A percentile compares a stretch with the other conserved stretches of the same genome.
These are phyloP conservation scores for Cercospora sesami DNA, from an alignment of 2,329 filamentous ascomycete species.

Conservation along the genomic window DNA sequence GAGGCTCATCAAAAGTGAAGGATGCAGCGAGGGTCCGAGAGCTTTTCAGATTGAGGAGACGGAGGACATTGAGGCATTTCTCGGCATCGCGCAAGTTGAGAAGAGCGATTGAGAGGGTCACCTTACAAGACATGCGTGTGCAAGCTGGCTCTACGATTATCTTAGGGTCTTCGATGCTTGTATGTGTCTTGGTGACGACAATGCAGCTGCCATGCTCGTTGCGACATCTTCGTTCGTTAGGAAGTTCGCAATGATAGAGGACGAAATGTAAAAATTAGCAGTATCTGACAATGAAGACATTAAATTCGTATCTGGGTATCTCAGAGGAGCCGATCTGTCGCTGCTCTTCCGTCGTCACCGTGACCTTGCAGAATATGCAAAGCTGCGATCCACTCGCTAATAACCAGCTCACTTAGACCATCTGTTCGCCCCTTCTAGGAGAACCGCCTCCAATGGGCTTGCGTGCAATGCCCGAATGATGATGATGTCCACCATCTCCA, in stretches of 20 bases:
- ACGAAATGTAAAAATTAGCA: neutral
- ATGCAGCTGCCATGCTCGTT: neutral
- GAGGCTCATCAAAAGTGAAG: neutral
- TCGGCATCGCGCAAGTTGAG: neutral
- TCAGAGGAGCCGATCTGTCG: neutral
- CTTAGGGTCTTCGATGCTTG: no score
- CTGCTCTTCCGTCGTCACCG: neutral
- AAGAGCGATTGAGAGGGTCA: neutral
- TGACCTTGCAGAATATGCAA: neutral
- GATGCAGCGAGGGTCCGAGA: neutral
- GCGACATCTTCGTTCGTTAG: neutral
- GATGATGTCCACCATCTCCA: constrained; percentile 3
- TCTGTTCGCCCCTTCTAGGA: constrained; percentile 5
- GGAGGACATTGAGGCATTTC: constrained; percentile 3
- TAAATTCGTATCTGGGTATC: neutral
- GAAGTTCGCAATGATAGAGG: neutral
- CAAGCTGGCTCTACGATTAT: neutral
- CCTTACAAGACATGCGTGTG: neutral
- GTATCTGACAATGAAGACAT: neutral
- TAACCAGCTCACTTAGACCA: neutral
- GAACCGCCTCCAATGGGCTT: constrained; percentile 7
- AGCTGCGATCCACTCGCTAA: neutral
- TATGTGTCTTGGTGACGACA: neutral
- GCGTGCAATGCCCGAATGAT: neutral
- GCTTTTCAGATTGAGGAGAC: constrained; percentile 6